phyloP scores from a whole-genome alignment of 2,329 filamentous ascomycete species.

The Scolecobasidium constrictum region DNA sequence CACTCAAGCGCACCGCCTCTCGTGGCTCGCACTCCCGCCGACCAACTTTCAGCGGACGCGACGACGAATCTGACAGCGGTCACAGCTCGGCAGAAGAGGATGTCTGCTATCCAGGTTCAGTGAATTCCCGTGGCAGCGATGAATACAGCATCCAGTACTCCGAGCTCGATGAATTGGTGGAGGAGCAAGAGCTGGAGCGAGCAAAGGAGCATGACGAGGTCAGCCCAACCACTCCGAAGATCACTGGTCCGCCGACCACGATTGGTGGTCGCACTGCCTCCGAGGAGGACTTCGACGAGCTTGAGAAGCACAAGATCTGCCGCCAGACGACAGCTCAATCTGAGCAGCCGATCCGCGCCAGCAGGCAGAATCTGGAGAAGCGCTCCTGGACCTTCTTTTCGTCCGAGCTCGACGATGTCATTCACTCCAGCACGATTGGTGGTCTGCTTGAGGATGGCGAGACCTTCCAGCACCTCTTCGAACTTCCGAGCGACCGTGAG shows the following conservation, averaged over 20 bases:
- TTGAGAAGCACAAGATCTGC: slow-evolving; percentile 3
- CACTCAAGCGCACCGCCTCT: slow-evolving; percentile 57
- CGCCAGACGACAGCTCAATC: background rate
- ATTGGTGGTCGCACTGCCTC: background rate
- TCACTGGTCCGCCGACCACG: background rate
- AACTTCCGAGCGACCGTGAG: slow-evolving; percentile 57
- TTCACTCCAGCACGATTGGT: slow-evolving; percentile 80
- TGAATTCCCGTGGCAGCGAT: slow-evolving; percentile 63
- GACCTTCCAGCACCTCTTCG: slow-evolving; percentile 79
- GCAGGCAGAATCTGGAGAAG: slow-evolving; percentile 17
- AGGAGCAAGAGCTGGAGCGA: slow-evolving; percentile 32
- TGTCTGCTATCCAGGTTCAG: slow-evolving; percentile 73
- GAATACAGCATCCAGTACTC: slow-evolving; percentile 69
- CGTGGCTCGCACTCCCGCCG: slow-evolving; percentile 52
- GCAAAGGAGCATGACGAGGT: background rate
- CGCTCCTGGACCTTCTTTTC: slow-evolving; percentile 97
- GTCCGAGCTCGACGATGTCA: slow-evolving; percentile 84
- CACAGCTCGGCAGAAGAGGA: slow-evolving; percentile 72
- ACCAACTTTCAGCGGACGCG: slow-evolving; percentile 48
- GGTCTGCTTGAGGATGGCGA: slow-evolving; percentile 84
- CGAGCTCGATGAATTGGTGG: slow-evolving; percentile 84
- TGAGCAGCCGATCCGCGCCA: slow-evolving; percentile 1
- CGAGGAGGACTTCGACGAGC: slow-evolving; percentile 41
- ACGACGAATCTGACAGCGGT: slow-evolving; percentile 48
- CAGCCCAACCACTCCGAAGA: slow-evolving; percentile 1